Percentiles rank a stretch among this genome's conserved stretches.
These are phyloP conservation scores for Zarea fungicola DNA, from an alignment of 2,329 filamentous ascomycete species.

Conservation along the genomic window DNA sequence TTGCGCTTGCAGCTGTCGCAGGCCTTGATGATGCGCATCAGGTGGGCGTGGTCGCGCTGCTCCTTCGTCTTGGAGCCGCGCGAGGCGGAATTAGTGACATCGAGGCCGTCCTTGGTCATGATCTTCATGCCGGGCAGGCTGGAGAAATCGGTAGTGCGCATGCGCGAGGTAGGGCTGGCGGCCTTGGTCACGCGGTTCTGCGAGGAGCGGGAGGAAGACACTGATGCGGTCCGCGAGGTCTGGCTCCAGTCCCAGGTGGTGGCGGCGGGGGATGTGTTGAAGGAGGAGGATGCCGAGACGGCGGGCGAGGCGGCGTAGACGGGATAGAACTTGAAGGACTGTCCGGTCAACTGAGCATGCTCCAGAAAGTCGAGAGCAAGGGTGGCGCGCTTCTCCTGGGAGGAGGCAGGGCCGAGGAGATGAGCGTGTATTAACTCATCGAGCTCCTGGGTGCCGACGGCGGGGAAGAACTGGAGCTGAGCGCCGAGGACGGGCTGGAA, in stretches of 20 bases:
- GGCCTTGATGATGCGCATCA: conserved; percentile 65
- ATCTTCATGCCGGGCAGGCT: conserved; percentile 61
- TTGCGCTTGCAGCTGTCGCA: conserved; percentile 57
- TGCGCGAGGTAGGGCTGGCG: conserved; percentile 21
- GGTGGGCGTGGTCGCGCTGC: conserved; percentile 60
- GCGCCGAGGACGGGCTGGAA: conserved; percentile 54
- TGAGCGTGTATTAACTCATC: conserved; percentile 56
- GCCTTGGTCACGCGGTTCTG: conserved; percentile 23
- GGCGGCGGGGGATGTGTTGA: conserved; percentile 45
- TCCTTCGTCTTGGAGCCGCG: conserved; percentile 62
- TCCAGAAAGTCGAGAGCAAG: conserved; percentile 57
- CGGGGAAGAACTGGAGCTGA: conserved; percentile 59
- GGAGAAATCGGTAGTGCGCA: conserved; percentile 40
- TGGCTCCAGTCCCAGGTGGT: conserved; percentile 43
- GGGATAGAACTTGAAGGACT: conserved; percentile 57
- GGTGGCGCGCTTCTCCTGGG: conserved; percentile 53
- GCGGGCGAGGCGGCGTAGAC: conserved; percentile 43
- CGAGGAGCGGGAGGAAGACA: conserved; percentile 27
- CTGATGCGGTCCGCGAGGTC: conserved; percentile 24
- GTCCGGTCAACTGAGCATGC: conserved; percentile 46
- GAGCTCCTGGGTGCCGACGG: conserved; percentile 57
- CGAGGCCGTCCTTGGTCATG: conserved; percentile 56
- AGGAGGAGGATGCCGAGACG: conserved; percentile 44
- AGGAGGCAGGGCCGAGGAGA: conserved; percentile 46
- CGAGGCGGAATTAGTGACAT: conserved; percentile 58